Conservation (phyloP, 2,329 filamentous ascomycete species). For the Arthrobotrys conoides region DNA sequence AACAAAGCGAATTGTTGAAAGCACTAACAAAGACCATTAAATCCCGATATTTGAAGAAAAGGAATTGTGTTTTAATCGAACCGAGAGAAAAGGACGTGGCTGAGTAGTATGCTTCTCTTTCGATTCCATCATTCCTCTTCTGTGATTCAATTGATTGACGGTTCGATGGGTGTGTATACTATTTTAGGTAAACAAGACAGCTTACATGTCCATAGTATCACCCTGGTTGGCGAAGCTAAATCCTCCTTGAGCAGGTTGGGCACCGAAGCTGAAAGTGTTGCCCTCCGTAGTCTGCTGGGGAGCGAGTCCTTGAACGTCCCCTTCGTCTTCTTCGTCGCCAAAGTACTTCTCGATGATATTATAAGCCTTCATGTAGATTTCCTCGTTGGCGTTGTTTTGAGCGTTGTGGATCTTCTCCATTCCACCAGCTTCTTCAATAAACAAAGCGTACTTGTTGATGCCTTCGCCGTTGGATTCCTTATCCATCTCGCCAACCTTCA, state of each 20-base stretch:
- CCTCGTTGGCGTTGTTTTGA: constrained; percentile 99
- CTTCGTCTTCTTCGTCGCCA: constrained; percentile 91
- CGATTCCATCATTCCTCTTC: background rate
- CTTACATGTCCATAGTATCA: constrained; percentile 82
- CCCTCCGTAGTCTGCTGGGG: constrained; percentile 77
- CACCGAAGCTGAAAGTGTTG: constrained; percentile 80
- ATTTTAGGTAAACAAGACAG: background rate
- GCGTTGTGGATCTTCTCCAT: constrained; percentile 99
- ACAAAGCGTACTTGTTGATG: constrained; percentile 96
- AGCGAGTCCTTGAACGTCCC: constrained; percentile 81
- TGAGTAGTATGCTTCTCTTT: background rate
- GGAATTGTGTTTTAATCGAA: background rate
- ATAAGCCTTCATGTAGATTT: constrained; percentile 99
- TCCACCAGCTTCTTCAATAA: constrained; percentile 97
- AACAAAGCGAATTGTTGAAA: constrained; percentile 53
- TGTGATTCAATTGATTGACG: background rate
- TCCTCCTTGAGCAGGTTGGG: constrained; percentile 75
- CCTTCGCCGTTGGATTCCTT: constrained; percentile 86
- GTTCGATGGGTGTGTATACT: background rate
- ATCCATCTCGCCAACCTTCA: constrained; percentile 99
- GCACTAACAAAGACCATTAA: constrained; percentile 58
- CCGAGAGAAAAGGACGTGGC: background rate
- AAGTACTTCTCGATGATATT: constrained; percentile 99
- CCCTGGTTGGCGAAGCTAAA: constrained; percentile 93
- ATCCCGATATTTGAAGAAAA: constrained; percentile 48